Evolutionary conservation across 2,329 filamentous ascomycete species (phyloP), one percentile per base, ranked within the genome.

Genomic region (Pseudocercospora fuligena): DNA sequence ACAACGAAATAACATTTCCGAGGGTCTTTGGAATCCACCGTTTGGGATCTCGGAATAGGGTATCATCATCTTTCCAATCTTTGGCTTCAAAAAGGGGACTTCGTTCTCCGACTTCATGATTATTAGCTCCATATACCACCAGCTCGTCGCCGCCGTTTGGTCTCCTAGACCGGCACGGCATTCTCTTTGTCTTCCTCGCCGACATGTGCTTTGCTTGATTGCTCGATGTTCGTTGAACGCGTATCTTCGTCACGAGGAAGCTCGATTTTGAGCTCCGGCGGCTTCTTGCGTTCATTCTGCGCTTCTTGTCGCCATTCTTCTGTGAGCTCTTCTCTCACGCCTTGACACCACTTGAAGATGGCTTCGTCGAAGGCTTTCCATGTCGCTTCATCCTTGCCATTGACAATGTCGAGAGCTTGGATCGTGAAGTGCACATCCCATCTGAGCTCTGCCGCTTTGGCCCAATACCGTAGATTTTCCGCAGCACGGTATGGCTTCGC

Each of bases 391-490:
- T 87, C 85, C 66, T 85, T 90, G 75, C 90, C 90, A 76, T 94
- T 91, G 23, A 97, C 94, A 7, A 97, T 87, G 29, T 90, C 93
- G 80, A 96, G 90, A 23, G 94, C 92, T 75, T 97, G 93, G 62
- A 97, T 85, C 69, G 90, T 88, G 60, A 98, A 84, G 72, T 91
- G 87, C 46, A 94, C 87, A 80, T 98, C 95, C 90, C 94, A 99
- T 63, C 95, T 89, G 66, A 98, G 84, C 81, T 99, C 94, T 7
- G 94, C 93, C 1, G 94, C 95, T 82, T 99, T 99, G 80, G 92
- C 87, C 94, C 95, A 99, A 83, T 91, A 99, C 47, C 93, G 88
- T 68, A 99, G 85, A 78, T 99, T 99, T 73, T 99, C 95, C 2
- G 94, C 93, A 69, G 90, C 90, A 58, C 95, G 90, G 78, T 99